Evolutionary conservation across 345 rosid genomes (phyloP).

Genomic region (Salix koriyanagi): DNA sequence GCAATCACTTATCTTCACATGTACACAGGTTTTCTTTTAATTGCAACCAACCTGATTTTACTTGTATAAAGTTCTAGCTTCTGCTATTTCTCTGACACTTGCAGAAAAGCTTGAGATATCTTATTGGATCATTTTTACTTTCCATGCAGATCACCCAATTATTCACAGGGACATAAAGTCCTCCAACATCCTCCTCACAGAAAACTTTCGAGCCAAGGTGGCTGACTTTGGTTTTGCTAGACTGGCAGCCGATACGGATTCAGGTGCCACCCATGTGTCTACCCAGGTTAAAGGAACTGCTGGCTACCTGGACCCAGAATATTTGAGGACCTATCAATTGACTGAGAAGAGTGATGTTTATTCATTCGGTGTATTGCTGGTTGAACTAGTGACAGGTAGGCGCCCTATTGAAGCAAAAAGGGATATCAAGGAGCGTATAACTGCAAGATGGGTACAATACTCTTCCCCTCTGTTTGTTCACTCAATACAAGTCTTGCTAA

Average conservation of each 20-base stretch:
- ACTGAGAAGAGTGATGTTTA: constrained; percentile 94
- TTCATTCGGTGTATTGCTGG: constrained; percentile 83
- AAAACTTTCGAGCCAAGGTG: constrained; percentile 84
- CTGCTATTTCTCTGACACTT: not conserved
- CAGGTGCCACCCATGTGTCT: constrained; percentile 86
- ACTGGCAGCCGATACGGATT: constrained; percentile 64
- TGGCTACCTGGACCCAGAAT: constrained; percentile 91
- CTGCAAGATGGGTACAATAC: constrained; percentile 69
- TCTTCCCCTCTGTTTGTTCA: constrained; percentile 3
- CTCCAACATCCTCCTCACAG: constrained; percentile 88
- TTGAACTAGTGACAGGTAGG: constrained; percentile 73
- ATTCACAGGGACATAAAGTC: constrained; percentile 94
- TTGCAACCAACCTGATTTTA: not conserved
- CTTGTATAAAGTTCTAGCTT: not conserved
- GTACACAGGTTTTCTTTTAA: constrained; percentile 63
- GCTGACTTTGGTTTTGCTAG: constrained; percentile 93
- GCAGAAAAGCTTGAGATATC: not conserved
- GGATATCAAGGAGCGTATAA: constrained; percentile 68
- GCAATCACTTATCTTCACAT: constrained; percentile 93
- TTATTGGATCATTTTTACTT: constrained; percentile 7
- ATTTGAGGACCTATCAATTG: constrained; percentile 77
- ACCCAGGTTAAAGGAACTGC: constrained; percentile 99
- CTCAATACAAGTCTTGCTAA: not conserved
- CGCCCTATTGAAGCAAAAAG: constrained; percentile 81
- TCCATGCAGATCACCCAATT: constrained; percentile 76